Conservation (phyloP, 768 basidiomycete species). For the Rhizopogon vinicolor region DNA sequence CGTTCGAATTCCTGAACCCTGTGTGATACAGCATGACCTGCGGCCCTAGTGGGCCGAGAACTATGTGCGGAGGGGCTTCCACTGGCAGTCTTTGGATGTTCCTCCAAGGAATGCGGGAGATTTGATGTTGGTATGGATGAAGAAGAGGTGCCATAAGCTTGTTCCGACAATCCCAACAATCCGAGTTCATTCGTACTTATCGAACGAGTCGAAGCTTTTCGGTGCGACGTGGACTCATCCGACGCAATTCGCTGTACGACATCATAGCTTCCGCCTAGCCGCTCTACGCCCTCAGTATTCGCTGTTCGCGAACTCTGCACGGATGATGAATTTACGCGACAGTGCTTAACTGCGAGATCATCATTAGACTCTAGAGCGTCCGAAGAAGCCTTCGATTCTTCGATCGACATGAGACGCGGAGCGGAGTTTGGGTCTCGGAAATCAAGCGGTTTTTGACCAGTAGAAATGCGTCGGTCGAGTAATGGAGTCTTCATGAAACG, state of each 20-base stretch:
- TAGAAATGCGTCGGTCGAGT: slow-evolving; percentile 51
- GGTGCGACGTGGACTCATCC: slow-evolving; percentile 21
- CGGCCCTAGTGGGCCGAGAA: slow-evolving; percentile 3
- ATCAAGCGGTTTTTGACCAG: slow-evolving; percentile 35
- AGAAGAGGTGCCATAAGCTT: slow-evolving; percentile 9
- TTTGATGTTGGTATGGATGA: slow-evolving; percentile 7
- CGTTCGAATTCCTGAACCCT: slow-evolving; percentile 58
- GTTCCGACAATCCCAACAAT: slow-evolving; percentile 6
- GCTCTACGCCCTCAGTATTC: slow-evolving; percentile 64
- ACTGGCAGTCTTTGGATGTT: slow-evolving; percentile 1
- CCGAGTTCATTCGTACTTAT: slow-evolving; percentile 17
- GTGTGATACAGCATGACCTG: slow-evolving; percentile 36
- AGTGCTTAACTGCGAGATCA: slow-evolving; percentile 18
- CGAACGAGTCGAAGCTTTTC: slow-evolving; percentile 21
- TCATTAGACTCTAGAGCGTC: slow-evolving; percentile 11
- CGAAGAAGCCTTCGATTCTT: slow-evolving; percentile 32
- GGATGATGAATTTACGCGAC: slow-evolving; percentile 35
- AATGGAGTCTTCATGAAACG: slow-evolving; percentile 65
- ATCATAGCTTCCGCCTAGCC: slow-evolving; percentile 62
- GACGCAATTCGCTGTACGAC: slow-evolving; percentile 51
- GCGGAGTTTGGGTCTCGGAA: slow-evolving; percentile 80
- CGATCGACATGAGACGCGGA: slow-evolving; percentile 57
- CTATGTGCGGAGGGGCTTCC: neutral
- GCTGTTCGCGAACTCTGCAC: slow-evolving; percentile 58
- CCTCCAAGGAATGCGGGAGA: neutral